Percentiles rank a stretch among this genome's conserved stretches.
These are phyloP conservation scores for Violaceomyces palustris DNA, from an alignment of 1,284 basidiomycete genomes.

Conservation along the genomic window DNA sequence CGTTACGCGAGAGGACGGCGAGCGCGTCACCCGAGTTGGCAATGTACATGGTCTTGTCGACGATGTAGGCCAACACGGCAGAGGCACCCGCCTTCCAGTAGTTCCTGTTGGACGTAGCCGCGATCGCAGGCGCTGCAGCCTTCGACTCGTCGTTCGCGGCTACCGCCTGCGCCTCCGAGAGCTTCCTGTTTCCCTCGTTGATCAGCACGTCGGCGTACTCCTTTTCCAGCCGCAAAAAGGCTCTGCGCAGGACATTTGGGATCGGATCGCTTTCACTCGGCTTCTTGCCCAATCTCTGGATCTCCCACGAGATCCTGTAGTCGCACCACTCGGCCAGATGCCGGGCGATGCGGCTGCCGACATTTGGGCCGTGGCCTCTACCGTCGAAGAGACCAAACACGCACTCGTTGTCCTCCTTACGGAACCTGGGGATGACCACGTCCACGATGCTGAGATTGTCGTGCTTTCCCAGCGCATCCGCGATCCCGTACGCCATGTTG, in stretches of 20 bases:
- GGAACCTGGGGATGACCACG: conserved; percentile 83
- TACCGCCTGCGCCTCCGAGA: conserved; percentile 27
- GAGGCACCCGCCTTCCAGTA: conserved; percentile 59
- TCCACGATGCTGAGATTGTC: conserved; percentile 76
- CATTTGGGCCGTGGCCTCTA: conserved; percentile 56
- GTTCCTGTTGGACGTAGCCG: conserved; percentile 31
- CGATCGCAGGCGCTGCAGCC: conserved; percentile 27
- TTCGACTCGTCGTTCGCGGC: conserved; percentile 15
- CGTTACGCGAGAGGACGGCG: conserved; percentile 75
- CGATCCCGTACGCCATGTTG: conserved; percentile 92
- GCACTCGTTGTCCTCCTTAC: conserved; percentile 72
- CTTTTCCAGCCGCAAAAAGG: conserved; percentile 48
- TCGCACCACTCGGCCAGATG: conserved; percentile 41
- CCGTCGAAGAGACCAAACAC: conserved; percentile 88
- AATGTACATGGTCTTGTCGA: conserved; percentile 74
- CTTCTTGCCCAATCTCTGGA: conserved; percentile 23
- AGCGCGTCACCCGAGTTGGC: conserved; percentile 87
- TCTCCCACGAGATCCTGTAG: conserved; percentile 38
- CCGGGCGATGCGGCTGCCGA: conserved; percentile 61
- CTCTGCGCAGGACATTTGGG: conserved; percentile 40
- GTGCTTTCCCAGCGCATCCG: conserved; percentile 74
- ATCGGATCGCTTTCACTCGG: conserved; percentile 22
- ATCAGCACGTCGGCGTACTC: conserved; percentile 47
- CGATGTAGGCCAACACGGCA: conserved; percentile 80
- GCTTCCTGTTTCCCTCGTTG: conserved; percentile 32